A percentile compares a stretch with the other conserved stretches of the same genome.
phyloP scores from a whole-genome alignment of 225 moss, liverwort and hornwort genomes.

The Pleurozium schreberi region DNA sequence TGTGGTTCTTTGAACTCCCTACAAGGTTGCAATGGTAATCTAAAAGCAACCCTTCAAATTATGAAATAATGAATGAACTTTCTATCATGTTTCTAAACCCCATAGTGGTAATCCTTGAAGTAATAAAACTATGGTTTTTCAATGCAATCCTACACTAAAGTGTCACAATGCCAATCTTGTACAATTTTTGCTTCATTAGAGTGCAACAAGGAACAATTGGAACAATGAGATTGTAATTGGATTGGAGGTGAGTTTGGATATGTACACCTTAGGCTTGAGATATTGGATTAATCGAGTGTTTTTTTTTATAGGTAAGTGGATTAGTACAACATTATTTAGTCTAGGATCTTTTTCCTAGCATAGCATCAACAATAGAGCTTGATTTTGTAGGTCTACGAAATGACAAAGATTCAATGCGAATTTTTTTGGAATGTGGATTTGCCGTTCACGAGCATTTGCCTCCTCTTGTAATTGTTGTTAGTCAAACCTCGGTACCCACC shows the following conservation, averaged over 20 bases:
- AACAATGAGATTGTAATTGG: background rate
- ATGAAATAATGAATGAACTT: background rate
- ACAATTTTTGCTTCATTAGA: background rate
- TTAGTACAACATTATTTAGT: background rate
- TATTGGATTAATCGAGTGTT: too few relatives aligned
- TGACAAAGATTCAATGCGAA: background rate
- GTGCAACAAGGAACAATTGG: background rate
- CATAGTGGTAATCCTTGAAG: background rate
- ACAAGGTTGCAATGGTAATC: background rate
- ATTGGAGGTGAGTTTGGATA: fast-evolving
- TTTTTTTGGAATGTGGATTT: background rate
- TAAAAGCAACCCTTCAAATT: background rate
- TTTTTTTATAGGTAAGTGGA: fast-evolving
- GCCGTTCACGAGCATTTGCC: too few relatives aligned
- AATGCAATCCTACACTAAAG: background rate
- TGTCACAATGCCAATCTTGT: background rate
- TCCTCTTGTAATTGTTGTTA: too few relatives aligned
- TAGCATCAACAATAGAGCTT: fast-evolving
- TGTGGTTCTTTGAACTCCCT: background rate
- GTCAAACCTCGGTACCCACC: background rate
- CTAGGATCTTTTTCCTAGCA: fast-evolving
- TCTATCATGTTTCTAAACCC: fast-evolving
- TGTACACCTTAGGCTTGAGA: background rate
- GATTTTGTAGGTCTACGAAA: background rate
- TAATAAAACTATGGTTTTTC: too few relatives aligned